These are phyloP conservation scores for Paracoccidioides lutzii DNA, from an alignment of 2,329 filamentous ascomycete species.

Conservation along the genomic window DNA sequence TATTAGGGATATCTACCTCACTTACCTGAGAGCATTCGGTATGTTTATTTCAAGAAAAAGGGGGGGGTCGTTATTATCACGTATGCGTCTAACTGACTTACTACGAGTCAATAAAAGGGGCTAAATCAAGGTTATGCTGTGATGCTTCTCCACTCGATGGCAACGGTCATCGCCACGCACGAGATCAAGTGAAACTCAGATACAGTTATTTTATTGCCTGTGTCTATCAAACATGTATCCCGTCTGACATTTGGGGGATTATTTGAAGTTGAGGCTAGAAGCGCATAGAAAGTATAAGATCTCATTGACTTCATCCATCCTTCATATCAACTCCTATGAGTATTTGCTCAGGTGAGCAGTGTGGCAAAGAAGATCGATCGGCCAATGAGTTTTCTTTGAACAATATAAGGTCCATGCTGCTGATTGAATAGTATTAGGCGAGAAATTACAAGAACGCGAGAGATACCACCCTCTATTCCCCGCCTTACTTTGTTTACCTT, in stretches of 20 bases:
- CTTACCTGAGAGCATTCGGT: neutral
- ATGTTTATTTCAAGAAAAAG: too few species aligned
- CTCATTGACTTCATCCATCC: neutral
- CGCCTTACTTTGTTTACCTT: too few species aligned
- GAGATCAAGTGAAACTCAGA: neutral
- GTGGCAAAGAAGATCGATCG: neutral
- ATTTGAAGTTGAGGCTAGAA: neutral
- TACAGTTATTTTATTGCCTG: neutral
- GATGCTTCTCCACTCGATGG: too few species aligned
- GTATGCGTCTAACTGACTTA: too few species aligned
- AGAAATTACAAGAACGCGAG: neutral
- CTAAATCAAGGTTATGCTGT: too few species aligned
- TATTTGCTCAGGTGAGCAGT: neutral
- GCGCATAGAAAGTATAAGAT: neutral
- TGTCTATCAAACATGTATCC: neutral
- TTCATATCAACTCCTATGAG: neutral
- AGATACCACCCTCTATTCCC: too few species aligned
- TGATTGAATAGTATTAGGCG: neutral
- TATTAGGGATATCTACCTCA: neutral
- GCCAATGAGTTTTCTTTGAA: neutral
- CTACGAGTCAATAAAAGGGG: too few species aligned
- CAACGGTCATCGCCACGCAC: too few species aligned
- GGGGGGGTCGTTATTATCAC: too few species aligned
- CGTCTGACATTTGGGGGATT: neutral
- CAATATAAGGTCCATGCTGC: neutral